Evolutionary conservation across 495 filamentous ascomycete species (phyloP).

Genomic region (Ramalina intermedia): DNA sequence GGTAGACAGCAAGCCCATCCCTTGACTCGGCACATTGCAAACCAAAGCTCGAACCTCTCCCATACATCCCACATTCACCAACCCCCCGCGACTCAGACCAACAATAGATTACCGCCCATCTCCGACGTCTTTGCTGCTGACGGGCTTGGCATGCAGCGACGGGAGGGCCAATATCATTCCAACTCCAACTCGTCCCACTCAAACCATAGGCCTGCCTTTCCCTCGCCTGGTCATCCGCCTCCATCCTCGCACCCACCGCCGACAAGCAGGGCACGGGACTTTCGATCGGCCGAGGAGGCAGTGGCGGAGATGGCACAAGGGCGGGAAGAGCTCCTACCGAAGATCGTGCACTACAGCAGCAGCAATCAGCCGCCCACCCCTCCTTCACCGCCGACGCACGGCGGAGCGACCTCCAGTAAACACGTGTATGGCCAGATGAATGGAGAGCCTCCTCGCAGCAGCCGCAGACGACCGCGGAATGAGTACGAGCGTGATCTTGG

Average conservation of each 20-base stretch:
- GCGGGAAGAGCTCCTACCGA: constrained; percentile 77
- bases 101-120: constrained; percentile 86
- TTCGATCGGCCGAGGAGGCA: constrained; percentile 89
- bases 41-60: constrained; percentile 73
- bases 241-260: constrained; percentile 30
- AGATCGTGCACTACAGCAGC: constrained; percentile 87
- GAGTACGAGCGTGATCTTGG: constrained; percentile 86
- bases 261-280: constrained; percentile 61
- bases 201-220: constrained; percentile 49
- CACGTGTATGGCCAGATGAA: constrained; percentile 16
- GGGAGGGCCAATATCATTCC: constrained; percentile 29
- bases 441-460: constrained; percentile 18
- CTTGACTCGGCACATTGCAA: constrained; percentile 66
- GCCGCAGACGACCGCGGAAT: constrained; percentile 57
- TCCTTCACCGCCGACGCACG: constrained; percentile 53
- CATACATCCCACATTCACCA: constrained; percentile 88
- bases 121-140: constrained; percentile 85
- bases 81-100: constrained; percentile 73
- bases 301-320: constrained; percentile 81
- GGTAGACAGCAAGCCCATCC: constrained; percentile 74
- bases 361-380: constrained; percentile 85
- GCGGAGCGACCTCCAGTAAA: constrained; percentile 21
- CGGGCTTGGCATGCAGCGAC: constrained; percentile 47
- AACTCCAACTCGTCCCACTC: constrained; percentile 56
- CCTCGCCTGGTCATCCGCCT: constrained; percentile 56